phyloP scores from a whole-genome alignment of 2,329 filamentous ascomycete genomes.

The Fusarium circinatum region DNA sequence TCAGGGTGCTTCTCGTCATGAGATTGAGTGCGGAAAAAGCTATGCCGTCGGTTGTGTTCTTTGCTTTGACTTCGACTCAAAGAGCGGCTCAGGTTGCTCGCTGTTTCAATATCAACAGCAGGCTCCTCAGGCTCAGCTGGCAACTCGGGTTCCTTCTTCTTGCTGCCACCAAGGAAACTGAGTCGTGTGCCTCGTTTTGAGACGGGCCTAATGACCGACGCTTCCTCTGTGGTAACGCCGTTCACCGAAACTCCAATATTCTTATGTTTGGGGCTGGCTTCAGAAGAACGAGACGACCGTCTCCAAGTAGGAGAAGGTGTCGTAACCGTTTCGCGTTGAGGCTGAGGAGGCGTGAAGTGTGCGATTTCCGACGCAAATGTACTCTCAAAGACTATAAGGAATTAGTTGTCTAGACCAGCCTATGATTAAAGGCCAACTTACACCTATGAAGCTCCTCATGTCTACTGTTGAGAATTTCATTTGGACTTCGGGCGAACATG shows the following conservation, averaged over 20 bases:
- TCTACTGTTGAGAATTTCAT: conserved; percentile 65
- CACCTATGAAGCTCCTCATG: conserved; percentile 71
- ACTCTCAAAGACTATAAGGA: conserved; percentile 64
- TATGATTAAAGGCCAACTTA: conserved; percentile 56
- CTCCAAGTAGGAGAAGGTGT: conserved; percentile 58
- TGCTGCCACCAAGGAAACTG: conserved; percentile 66
- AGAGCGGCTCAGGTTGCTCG: conserved; percentile 47
- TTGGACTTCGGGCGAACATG: conserved; percentile 72
- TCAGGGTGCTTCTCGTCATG: conserved; percentile 42
- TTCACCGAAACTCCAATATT: conserved; percentile 50
- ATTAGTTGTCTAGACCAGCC: conserved; percentile 27
- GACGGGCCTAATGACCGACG: conserved; percentile 62
- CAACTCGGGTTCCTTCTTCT: conserved; percentile 56
- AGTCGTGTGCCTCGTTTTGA: conserved; percentile 62
- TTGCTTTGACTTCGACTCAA: conserved; percentile 40
- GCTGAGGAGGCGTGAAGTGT: conserved; percentile 65
- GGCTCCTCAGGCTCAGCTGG: conserved; percentile 44
- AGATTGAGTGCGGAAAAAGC: conserved; percentile 58
- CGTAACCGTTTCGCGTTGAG: conserved; percentile 53
- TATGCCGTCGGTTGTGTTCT: conserved; percentile 52
- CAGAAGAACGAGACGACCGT: conserved; percentile 60
- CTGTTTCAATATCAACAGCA: conserved; percentile 47
- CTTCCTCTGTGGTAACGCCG: conserved; percentile 58
- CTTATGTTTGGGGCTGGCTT: conserved; percentile 48
- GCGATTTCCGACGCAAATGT: conserved; percentile 74